These are phyloP conservation scores for Lactarius sp. DNA, from an alignment of 768 basidiomycete species.

Conservation along the genomic window DNA sequence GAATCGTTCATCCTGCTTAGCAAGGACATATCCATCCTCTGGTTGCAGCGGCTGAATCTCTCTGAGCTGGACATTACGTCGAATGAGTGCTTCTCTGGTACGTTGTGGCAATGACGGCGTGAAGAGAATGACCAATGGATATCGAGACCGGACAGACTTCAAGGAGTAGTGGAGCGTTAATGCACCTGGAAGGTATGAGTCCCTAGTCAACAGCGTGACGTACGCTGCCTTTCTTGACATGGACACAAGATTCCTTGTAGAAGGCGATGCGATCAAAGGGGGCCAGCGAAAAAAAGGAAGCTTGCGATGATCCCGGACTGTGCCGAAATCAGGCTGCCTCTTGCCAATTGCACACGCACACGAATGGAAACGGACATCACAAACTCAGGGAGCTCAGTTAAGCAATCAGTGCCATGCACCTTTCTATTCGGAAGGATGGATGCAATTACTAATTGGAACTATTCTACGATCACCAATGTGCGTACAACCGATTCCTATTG, in stretches of 20 bases:
- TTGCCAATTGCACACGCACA: too few relatives aligned
- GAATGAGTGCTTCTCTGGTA: constrained; percentile 43
- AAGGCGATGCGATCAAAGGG: not conserved
- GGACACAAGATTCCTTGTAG: not conserved
- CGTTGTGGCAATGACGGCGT: constrained; percentile 39
- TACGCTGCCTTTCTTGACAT: constrained; percentile 52
- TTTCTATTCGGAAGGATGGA: too few relatives aligned
- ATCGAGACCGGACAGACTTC: constrained; percentile 37
- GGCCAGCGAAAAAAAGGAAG: not conserved
- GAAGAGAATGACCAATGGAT: constrained; percentile 50
- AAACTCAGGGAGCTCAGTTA: too few relatives aligned
- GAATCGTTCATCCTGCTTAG: constrained; percentile 44
- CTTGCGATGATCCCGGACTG: not conserved
- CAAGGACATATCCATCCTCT: constrained; percentile 37
- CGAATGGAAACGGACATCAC: too few relatives aligned
- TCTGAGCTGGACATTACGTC: constrained; percentile 48
- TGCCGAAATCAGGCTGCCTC: not conserved
- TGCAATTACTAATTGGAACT: too few relatives aligned
- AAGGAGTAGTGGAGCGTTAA: constrained; percentile 52
- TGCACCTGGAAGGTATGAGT: constrained; percentile 51
- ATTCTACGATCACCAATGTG: too few relatives aligned
- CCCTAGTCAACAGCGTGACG: constrained; percentile 72
- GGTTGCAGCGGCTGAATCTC: constrained; percentile 61
- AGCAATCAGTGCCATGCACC: too few relatives aligned
- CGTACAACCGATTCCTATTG: too few relatives aligned